Base-by-base conservation (phyloP, 192 early-diverging fungal species). In the Podila epicladia region DNA sequence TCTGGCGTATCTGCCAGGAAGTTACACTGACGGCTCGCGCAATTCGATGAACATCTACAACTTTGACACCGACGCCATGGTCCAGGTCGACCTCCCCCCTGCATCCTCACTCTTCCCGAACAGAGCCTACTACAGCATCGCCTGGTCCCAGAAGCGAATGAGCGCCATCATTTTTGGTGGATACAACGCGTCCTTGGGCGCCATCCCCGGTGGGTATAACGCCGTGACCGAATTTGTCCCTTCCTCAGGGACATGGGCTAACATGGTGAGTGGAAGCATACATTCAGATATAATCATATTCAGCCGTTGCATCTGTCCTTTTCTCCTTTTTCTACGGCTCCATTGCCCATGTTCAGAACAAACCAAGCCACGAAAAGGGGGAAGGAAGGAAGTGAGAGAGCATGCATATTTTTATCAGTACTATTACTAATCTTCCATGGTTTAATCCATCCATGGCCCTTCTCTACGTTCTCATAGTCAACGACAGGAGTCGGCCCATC, bases 81-180 rank as follows among this genome's bases (percentile, higher is more conserved):
- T 20, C 11, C 11, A 57, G 12, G 20, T 19, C 13, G 37, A 12
- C 13, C 32, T 75, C 26, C 73, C 73, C 6, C 11, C 6, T n/a
- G 0, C 60, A 0, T 22, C 37, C 2, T 12, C 19, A 2, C n/a
- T 55, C 8, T 64, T 75, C 7, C 35, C 35, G 8, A 45, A 37
- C 22, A 62, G 76, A 26, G 45, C 76, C 0, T 79, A 79, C 58
- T 79, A 72, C 29, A n/a, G 48, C 19, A 58, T 57, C 28, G 61
- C 63, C 24, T 79, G 70, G 70, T 53, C 58, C 4, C 15, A 50
- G 29, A 62, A 67, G 8, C 65, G 76, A 9, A 68, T 67, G 15
- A 79, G 76, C 9, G 71, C 71, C 45, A 53, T 80, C 4, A 69
- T 64, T 33, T 80, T 80, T 69, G 77, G 77, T 31, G 77, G 77